Evolutionary conservation across 495 filamentous ascomycete species (phyloP).

Genomic region (Aspergillus biplanus): DNA sequence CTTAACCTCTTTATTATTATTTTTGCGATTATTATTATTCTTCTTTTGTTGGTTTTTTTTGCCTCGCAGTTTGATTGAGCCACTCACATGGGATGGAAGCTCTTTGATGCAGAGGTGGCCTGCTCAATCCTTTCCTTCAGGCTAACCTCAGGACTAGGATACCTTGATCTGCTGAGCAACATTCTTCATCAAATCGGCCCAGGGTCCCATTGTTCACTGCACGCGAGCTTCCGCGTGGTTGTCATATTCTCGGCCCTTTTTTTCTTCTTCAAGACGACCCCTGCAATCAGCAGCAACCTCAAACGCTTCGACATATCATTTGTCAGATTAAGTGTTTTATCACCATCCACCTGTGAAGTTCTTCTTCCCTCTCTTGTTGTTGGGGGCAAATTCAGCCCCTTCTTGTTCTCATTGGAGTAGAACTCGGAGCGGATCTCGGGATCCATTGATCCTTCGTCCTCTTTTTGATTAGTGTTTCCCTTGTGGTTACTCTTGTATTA

Average conservation of each 20-base stretch:
- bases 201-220: not conserved
- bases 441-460: conserved; percentile 4
- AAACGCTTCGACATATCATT: not conserved
- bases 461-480: not conserved
- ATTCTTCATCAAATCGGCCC: conserved; percentile 4
- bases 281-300: not conserved
- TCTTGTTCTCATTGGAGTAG: not conserved
- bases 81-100: not conserved
- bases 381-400: not conserved
- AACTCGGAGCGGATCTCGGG: not conserved
- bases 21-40: too few species aligned
- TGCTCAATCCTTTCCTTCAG: not conserved
- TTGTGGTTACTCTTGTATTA: conserved; percentile 3
- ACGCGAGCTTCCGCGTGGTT: conserved; percentile 9
- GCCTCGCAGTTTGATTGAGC: not conserved
- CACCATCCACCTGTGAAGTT: not conserved
- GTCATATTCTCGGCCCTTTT: conserved; percentile 5
- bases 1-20: too few species aligned
- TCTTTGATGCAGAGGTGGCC: not conserved
- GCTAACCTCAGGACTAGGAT: not conserved
- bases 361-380: not conserved
- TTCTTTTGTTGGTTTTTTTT: not conserved
- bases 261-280: not conserved
- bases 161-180: not conserved
- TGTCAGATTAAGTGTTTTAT: not conserved